Percentiles rank a stretch among this genome's conserved stretches.
Evolutionary conservation across 2,329 filamentous ascomycete genomes (phyloP).

Genomic region (Taxawa tesnikishii): DNA sequence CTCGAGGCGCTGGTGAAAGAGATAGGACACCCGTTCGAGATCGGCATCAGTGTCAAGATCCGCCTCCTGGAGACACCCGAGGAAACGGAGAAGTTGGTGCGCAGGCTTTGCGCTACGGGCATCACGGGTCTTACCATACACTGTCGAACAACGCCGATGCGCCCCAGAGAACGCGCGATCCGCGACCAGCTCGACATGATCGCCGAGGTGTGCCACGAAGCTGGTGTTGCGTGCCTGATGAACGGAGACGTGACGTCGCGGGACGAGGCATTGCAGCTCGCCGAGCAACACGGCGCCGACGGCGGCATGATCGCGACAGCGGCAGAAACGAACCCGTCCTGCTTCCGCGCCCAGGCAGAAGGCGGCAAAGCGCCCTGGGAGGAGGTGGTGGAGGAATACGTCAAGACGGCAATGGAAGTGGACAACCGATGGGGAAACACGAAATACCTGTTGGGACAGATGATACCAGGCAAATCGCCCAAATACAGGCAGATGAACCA

Average conservation of each 20-base stretch:
- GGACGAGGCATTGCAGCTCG: slow-evolving; percentile 59
- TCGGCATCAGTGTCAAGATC: slow-evolving; percentile 96
- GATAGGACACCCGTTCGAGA: slow-evolving; percentile 64
- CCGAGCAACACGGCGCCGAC: slow-evolving; percentile 71
- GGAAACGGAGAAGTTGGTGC: slow-evolving; percentile 65
- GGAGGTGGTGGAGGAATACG: slow-evolving; percentile 64
- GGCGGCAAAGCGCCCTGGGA: slow-evolving; percentile 65
- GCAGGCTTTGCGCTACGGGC: slow-evolving; percentile 68
- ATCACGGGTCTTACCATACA: slow-evolving; percentile 90
- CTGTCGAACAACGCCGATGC: slow-evolving; percentile 93
- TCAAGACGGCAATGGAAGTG: slow-evolving; percentile 59
- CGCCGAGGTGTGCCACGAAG: slow-evolving; percentile 63
- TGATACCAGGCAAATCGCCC: slow-evolving; percentile 69
- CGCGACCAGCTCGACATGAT: slow-evolving; percentile 79
- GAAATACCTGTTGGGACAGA: slow-evolving; percentile 76
- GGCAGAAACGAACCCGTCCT: slow-evolving; percentile 83
- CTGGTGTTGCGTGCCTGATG: slow-evolving; percentile 85
- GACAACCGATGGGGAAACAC: slow-evolving; percentile 88
- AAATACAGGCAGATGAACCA: slow-evolving; percentile 49
- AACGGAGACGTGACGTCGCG: slow-evolving; percentile 80
- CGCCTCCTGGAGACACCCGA: slow-evolving; percentile 67
- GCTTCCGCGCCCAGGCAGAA: slow-evolving; percentile 58
- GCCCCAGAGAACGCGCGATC: slow-evolving; percentile 77
- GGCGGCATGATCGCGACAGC: slow-evolving; percentile 95
- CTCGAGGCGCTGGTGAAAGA: slow-evolving; percentile 69